A percentile compares a stretch with the other conserved stretches of the same genome.
These are phyloP conservation scores for Cytospora schulzeri DNA, from an alignment of 2,329 filamentous ascomycete genomes.

Conservation along the genomic window DNA sequence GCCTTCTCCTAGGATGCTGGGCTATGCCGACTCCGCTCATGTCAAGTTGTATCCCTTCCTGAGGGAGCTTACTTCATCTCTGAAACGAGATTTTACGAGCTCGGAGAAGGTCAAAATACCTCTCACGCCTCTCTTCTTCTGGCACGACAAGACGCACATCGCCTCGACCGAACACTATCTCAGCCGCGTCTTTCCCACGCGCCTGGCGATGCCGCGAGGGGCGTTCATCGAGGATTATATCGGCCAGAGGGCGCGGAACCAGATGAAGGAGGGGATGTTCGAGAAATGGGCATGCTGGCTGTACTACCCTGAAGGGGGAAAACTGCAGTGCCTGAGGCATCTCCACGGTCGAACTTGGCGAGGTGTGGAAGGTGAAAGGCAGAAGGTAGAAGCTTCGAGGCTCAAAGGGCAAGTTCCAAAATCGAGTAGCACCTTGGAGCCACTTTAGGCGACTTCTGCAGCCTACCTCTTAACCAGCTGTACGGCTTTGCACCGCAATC, in stretches of 20 bases:
- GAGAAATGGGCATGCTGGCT: constrained; percentile 58
- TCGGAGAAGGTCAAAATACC: constrained; percentile 39
- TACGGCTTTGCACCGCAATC: too few relatives aligned
- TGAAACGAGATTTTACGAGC: constrained; percentile 44
- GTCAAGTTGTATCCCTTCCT: constrained; percentile 47
- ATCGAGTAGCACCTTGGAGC: neutral
- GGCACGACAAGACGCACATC: constrained; percentile 61
- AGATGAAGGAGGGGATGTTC: constrained; percentile 59
- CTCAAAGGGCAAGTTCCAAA: neutral
- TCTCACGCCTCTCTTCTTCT: constrained; percentile 59
- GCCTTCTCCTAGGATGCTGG: constrained; percentile 53
- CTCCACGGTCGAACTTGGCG: constrained; percentile 55
- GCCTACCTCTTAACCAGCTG: too few relatives aligned
- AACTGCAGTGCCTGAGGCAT: constrained; percentile 49
- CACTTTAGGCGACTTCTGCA: too few relatives aligned
- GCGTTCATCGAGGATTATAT: constrained; percentile 60
- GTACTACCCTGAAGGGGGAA: constrained; percentile 53
- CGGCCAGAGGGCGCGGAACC: constrained; percentile 54
- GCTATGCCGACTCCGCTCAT: constrained; percentile 51
- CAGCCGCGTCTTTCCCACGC: constrained; percentile 49
- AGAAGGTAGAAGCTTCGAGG: constrained; percentile 13
- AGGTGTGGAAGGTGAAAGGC: constrained; percentile 39
- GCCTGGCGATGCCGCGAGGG: constrained; percentile 52
- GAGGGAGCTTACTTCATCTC: constrained; percentile 42
- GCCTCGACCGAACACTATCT: constrained; percentile 54